phyloP scores from a whole-genome alignment of 2,329 filamentous ascomycete genomes.

The Elsinoe ampelina region DNA sequence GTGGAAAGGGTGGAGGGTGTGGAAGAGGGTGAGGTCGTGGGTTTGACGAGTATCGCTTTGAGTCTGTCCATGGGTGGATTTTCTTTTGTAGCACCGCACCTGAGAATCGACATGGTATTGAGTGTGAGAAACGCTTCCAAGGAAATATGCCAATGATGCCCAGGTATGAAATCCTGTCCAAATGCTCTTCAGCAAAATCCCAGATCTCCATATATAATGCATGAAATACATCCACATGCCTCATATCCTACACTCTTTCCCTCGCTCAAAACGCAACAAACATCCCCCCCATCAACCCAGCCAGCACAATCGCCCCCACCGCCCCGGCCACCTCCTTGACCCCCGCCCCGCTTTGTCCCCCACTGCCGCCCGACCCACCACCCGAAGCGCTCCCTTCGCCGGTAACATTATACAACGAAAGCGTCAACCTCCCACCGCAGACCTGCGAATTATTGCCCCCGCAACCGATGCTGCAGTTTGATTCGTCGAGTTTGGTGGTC shows the following conservation, averaged over 20 bases:
- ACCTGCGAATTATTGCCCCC: constrained; percentile 43
- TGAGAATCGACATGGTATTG: not conserved
- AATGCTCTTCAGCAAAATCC: not conserved
- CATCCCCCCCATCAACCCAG: constrained; percentile 1
- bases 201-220: not conserved
- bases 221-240: not conserved
- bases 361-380: not conserved
- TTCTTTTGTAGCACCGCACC: not conserved
- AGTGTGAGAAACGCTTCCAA: not conserved
- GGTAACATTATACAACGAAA: constrained; percentile 26
- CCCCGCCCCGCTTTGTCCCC: not conserved
- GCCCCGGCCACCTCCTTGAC: constrained; percentile 8
- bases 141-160: not conserved
- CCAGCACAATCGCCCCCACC: constrained; percentile 8
- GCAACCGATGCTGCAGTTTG: constrained; percentile 44
- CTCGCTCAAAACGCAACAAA: constrained; percentile 4
- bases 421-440: constrained; percentile 44
- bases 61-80: not conserved
- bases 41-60: not conserved
- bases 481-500: constrained; percentile 39
- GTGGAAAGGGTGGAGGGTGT: not conserved
- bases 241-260: not conserved
- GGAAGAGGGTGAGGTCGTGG: not conserved
- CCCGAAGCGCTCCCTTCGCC: constrained; percentile 2
- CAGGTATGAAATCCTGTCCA: not conserved